Evolutionary conservation across 305 asterid genomes (phyloP), one percentile per base, ranked within the genome.

Genomic region (Fraxinus dipetala): DNA sequence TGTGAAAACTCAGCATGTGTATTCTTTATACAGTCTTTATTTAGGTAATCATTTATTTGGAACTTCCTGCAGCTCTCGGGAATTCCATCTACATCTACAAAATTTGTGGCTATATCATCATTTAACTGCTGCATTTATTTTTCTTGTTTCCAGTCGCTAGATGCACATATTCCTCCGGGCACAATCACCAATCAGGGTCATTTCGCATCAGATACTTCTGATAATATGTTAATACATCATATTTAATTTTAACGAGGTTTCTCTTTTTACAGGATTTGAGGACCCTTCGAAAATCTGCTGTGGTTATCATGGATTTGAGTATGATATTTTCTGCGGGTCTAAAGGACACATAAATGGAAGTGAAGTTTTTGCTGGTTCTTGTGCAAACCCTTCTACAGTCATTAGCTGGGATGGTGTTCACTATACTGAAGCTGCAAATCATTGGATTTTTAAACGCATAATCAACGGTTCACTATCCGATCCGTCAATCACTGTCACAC

Each of bases 341-440:
- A 91, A 38, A 48, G 92, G 87, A 75, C 78, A 10, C 14, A 83
- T 91, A 3, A 89, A 91, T 43, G 91, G 92, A 0, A 86, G 38
- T 11, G 87, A 87, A 82, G 90, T 89, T 6, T 72, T 20, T 36
- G 91, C 90, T 1, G 89, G 74, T 73, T 80, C 96, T 18, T 92
- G 94, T 76, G 30, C 82, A 26, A 65, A 85, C 56, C 90, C 91
- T 36, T 80, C 92, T 20, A 32, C 30, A 16, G 80, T 74, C 18
- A 81, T 92, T 3, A 89, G 92, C 76, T 91, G 94, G 96, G 96
- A 92, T 11, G 93, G 96, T 0, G 90, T 87, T 22, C 94, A 91
- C 69, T 87, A 88, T 5, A 20, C 90, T 3, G 92, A 92, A 73
- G 91, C 91, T 75, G 93, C 93, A 4, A 92, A 92, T 76, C 84